Percentiles rank a stretch among this genome's conserved stretches.
These are phyloP conservation scores for Avena atlantica DNA, from an alignment of 176 grass and related monocot species.

Conservation along the genomic window DNA sequence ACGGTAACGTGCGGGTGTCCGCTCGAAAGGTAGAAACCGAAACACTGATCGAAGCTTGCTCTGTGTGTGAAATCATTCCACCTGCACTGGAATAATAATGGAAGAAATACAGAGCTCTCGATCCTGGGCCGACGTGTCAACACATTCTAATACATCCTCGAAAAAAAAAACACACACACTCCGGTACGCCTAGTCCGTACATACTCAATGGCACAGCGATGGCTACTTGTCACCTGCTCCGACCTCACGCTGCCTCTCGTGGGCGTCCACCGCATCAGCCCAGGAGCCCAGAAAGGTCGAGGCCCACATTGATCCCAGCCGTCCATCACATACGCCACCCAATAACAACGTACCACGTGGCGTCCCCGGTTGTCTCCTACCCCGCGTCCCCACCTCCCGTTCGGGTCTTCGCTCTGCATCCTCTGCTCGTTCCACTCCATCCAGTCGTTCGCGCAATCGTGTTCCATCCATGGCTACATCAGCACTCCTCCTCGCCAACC, in stretches of 20 bases:
- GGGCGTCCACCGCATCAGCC: neutral
- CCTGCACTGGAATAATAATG: too few species aligned
- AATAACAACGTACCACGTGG: neutral
- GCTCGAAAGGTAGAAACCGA: too few species aligned
- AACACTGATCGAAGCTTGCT: too few species aligned
- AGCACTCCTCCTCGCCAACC: conserved; percentile 54
- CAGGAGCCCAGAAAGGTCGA: neutral
- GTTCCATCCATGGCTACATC: conserved; percentile 64
- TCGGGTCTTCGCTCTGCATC: neutral
- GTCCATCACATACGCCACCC: neutral
- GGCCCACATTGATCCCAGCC: conserved; percentile 31
- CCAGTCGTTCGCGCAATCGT: neutral
- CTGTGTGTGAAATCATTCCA: too few species aligned
- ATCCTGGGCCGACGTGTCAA: too few species aligned
- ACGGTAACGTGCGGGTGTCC: too few species aligned
- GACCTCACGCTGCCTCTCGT: conserved; percentile 32
- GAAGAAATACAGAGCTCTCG: too few species aligned
- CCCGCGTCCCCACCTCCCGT: conserved; percentile 8
- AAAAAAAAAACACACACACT: neutral
- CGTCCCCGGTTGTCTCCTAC: neutral
- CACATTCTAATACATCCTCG: too few species aligned
- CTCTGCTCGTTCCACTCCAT: conserved; percentile 8
- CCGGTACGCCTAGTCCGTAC: neutral
- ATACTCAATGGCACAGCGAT: conserved; percentile 22
- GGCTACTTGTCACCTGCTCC: conserved; percentile 40